Evolutionary conservation across 768 basidiomycete genomes (phyloP).

Genomic region (Russula ochroleuca): DNA sequence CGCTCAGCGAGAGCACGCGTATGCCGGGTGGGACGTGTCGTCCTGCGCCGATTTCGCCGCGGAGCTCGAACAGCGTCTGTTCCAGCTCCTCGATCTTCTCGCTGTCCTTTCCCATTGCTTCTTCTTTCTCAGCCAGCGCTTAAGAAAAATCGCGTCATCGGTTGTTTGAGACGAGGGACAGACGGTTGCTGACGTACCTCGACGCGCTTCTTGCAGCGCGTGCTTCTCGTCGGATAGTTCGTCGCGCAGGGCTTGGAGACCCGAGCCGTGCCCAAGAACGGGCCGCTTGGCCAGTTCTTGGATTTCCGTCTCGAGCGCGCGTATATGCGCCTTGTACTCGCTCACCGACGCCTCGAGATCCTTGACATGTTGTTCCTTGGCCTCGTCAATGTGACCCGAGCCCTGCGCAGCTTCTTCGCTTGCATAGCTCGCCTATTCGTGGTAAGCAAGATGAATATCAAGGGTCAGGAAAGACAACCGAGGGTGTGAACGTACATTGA

Average conservation of each 20-base stretch:
- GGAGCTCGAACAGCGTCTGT: conserved; percentile 72
- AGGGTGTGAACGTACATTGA: conserved; percentile 48
- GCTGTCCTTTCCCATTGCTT: conserved; percentile 38
- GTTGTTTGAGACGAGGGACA: background rate
- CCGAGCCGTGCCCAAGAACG: conserved; percentile 24
- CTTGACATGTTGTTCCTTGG: conserved; percentile 43
- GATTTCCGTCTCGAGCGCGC: conserved; percentile 45
- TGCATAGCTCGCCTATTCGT: conserved; percentile 55
- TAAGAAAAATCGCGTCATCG: background rate
- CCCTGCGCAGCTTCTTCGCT: conserved; percentile 49
- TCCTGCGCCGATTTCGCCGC: conserved; percentile 71
- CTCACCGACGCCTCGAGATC: conserved; percentile 53
- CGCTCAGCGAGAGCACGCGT: conserved; percentile 61
- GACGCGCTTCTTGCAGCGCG: conserved; percentile 34
- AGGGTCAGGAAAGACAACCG: background rate
- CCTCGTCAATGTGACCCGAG: conserved; percentile 34
- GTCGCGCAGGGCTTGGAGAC: conserved; percentile 40
- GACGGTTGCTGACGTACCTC: conserved; percentile 36
- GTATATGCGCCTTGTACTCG: conserved; percentile 52
- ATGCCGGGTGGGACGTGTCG: conserved; percentile 68
- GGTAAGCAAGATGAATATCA: background rate
- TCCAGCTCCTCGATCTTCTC: conserved; percentile 66
- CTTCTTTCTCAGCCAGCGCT: conserved; percentile 46
- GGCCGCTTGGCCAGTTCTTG: conserved; percentile 43
- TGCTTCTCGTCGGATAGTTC: conserved; percentile 39